Evolutionary conservation across 1,139 yeast species (phyloP).

Genomic region (Hemisphaericaspora xylanilytica): DNA sequence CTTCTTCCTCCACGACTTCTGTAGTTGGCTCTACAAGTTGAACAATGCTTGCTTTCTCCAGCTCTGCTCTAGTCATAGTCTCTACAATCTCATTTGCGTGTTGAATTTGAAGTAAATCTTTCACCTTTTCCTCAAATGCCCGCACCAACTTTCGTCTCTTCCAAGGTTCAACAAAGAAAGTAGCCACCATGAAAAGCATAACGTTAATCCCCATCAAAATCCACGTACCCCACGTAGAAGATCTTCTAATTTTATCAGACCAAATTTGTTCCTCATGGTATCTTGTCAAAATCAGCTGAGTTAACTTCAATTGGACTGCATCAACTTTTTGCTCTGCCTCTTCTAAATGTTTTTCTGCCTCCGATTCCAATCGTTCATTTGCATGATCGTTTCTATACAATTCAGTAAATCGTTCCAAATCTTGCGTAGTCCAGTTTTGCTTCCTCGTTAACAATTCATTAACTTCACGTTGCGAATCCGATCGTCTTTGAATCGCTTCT

Average conservation of each 20-base stretch:
- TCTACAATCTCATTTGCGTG: neutral
- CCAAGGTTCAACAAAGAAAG: conserved; percentile 92
- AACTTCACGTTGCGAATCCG: conserved; percentile 77
- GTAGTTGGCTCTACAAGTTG: neutral
- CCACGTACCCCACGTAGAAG: conserved; percentile 97
- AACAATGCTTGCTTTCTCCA: conserved; percentile 20
- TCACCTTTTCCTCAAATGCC: conserved; percentile 80
- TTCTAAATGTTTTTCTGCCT: conserved; percentile 49
- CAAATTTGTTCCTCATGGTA: conserved; percentile 98
- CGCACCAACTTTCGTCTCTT: conserved; percentile 76
- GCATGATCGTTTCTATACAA: conserved; percentile 79
- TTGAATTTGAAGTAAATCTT: conserved; percentile 44
- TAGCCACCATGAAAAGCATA: conserved; percentile 73
- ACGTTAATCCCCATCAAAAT: conserved; percentile 85
- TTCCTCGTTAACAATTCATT: conserved; percentile 87
- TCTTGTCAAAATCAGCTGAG: conserved; percentile 77
- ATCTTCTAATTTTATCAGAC: conserved; percentile 93
- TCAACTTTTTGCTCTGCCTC: conserved; percentile 67
- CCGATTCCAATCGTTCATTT: conserved; percentile 60
- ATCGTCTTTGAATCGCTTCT: conserved; percentile 62
- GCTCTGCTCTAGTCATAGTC: too few species aligned
- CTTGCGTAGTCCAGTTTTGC: conserved; percentile 73
- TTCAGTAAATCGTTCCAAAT: conserved; percentile 80
- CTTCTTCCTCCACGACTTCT: neutral
- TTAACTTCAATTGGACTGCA: conserved; percentile 63